Percentiles rank a stretch among this genome's conserved stretches.
Evolutionary conservation across 148 eudicot genomes (phyloP).

Genomic region (Heliosperma pusillum): DNA sequence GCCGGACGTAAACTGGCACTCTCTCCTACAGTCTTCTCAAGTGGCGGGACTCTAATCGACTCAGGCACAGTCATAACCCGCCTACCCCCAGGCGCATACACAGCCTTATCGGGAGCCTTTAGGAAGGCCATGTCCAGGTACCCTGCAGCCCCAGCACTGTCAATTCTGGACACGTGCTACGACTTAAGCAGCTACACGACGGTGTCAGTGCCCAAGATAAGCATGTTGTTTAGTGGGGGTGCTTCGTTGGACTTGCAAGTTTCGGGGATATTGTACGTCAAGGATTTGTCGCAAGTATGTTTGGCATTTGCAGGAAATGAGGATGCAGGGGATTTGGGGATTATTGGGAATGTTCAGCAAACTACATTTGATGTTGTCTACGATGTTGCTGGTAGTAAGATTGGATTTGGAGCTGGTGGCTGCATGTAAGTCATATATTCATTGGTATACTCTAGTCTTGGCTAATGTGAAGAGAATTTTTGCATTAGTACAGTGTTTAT

Average conservation of each 20-base stretch:
- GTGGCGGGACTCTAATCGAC: conserved; percentile 54
- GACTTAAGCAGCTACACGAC: conserved; percentile 40
- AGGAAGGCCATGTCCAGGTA: conserved; percentile 44
- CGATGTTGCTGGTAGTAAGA: conserved; percentile 62
- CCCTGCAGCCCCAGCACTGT: conserved; percentile 37
- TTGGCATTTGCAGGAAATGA: conserved; percentile 66
- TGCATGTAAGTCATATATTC: conserved; percentile 30
- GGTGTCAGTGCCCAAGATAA: conserved; percentile 42
- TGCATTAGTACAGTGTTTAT: conserved; percentile 14
- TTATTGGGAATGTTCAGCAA: conserved; percentile 70
- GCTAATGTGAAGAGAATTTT: conserved; percentile 22
- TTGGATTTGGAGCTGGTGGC: conserved; percentile 64
- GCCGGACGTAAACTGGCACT: conserved; percentile 48
- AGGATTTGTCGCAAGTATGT: conserved; percentile 37
- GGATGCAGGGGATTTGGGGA: conserved; percentile 32
- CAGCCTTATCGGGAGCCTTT: conserved; percentile 42
- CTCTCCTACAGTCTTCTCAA: conserved; percentile 42
- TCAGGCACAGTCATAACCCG: conserved; percentile 81
- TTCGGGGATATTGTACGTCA: conserved; percentile 41
- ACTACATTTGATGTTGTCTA: conserved; percentile 57
- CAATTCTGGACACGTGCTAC: conserved; percentile 68
- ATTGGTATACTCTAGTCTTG: neutral
- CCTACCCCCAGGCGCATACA: conserved; percentile 59
- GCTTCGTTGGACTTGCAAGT: conserved; percentile 31
- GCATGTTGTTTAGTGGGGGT: conserved; percentile 44